Evolutionary conservation across 768 basidiomycete species (phyloP).

Genomic region (Sporobolomyces phaffii): DNA sequence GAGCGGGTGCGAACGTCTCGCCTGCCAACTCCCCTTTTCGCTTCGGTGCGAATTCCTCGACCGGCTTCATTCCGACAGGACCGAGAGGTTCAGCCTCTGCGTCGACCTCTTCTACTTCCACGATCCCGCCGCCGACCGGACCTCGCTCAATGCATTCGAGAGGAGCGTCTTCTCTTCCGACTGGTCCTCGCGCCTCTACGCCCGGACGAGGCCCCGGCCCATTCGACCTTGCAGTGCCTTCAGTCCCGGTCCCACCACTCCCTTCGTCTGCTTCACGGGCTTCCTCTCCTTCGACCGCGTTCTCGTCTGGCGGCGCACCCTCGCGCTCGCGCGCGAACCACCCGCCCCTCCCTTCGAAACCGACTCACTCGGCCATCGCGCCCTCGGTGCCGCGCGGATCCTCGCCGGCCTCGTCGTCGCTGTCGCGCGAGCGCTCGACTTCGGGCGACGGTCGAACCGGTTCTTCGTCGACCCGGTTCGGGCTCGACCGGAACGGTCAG

Average conservation of each 20-base stretch:
- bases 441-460: background rate
- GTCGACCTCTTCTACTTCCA: background rate
- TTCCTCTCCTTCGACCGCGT: background rate
- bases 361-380: background rate
- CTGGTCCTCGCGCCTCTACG: background rate
- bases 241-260: constrained; percentile 1
- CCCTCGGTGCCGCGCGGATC: background rate
- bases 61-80: background rate
- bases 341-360: background rate
- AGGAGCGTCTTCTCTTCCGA: background rate
- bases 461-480: too few relatives aligned
- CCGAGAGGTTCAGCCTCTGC: background rate
- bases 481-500: background rate
- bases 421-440: background rate
- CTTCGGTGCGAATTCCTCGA: background rate
- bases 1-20: background rate
- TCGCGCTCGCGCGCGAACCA: background rate
- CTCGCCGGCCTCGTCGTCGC: background rate
- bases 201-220: background rate
- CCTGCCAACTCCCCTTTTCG: background rate
- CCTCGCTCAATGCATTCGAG: background rate
- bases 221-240: background rate
- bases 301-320: background rate
- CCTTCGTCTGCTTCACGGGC: background rate
- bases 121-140: background rate